Evolutionary conservation across 1,139 yeast species (phyloP).

Genomic region (Pichia sp.): DNA sequence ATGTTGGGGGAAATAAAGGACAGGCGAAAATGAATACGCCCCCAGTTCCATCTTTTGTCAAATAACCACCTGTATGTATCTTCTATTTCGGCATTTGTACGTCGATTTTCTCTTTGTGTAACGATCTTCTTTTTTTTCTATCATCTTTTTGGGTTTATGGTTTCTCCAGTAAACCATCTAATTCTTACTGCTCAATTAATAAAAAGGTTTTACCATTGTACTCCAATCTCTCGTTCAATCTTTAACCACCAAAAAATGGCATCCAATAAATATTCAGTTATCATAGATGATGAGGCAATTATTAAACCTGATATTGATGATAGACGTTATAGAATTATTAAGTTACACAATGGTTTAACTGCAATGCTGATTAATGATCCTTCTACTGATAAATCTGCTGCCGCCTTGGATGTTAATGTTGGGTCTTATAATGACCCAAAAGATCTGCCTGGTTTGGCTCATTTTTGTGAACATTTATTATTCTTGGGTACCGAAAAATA

Average conservation of each 20-base stretch:
- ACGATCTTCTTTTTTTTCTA: too few species aligned
- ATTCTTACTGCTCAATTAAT: too few species aligned
- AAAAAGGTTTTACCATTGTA: too few species aligned
- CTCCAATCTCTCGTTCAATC: too few species aligned
- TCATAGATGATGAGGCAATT: conserved; percentile 27
- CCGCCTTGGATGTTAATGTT: conserved; percentile 85
- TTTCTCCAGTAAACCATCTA: too few species aligned
- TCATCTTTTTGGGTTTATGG: too few species aligned
- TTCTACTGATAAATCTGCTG: conserved; percentile 85
- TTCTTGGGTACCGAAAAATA: conserved; percentile 96
- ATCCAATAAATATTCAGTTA: conserved; percentile 5
- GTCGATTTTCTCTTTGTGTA: too few species aligned
- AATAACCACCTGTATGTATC: too few species aligned
- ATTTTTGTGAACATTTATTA: conserved; percentile 90
- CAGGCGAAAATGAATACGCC: too few species aligned
- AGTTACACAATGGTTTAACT: conserved; percentile 60
- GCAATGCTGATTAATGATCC: conserved; percentile 80
- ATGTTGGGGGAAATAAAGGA: too few species aligned
- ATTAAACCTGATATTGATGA: conserved; percentile 70
- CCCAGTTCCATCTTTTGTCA: too few species aligned
- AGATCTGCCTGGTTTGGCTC: conserved; percentile 81
- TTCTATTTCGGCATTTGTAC: too few species aligned
- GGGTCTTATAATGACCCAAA: conserved; percentile 83
- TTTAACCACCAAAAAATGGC: background rate
- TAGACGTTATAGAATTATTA: conserved; percentile 62